Evolutionary conservation across 257 asterid species (phyloP).

Genomic region (Plantago major): DNA sequence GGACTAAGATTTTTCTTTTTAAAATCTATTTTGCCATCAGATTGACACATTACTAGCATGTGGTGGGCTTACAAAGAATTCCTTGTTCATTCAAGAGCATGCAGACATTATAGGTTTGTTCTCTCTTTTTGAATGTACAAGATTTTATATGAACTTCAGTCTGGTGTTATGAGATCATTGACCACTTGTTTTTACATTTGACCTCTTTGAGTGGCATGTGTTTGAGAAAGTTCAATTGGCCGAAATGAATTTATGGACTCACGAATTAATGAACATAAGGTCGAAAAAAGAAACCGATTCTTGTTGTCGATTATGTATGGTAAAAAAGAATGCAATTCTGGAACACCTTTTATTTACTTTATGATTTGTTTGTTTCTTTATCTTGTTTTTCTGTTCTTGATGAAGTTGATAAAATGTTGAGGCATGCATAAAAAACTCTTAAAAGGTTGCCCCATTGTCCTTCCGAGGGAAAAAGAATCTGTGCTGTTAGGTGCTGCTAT

Average conservation of each 20-base stretch:
- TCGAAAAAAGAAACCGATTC: no score
- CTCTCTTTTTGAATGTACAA: slow-evolving; percentile 7
- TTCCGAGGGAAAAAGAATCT: slow-evolving; percentile 88
- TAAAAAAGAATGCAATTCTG: no score
- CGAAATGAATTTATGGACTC: neutral
- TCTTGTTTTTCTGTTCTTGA: neutral
- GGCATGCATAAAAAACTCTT: slow-evolving; percentile 1
- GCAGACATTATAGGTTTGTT: slow-evolving; percentile 80
- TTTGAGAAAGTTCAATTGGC: no score
- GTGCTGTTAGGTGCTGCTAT: slow-evolving; percentile 97
- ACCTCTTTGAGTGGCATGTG: neutral
- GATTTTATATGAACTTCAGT: neutral
- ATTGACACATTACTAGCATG: slow-evolving; percentile 89
- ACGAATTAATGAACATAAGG: no score
- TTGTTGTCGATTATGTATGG: no score
- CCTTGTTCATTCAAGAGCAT: slow-evolving; percentile 81
- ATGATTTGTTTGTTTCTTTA: slow-evolving; percentile 6
- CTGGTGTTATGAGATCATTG: no score
- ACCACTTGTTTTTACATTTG: no score
- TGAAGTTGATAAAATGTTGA: no score
- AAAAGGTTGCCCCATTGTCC: slow-evolving; percentile 77
- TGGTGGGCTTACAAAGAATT: slow-evolving; percentile 88
- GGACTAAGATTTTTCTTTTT: slow-evolving; percentile 9
- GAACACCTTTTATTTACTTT: neutral
- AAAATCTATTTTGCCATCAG: slow-evolving; percentile 34